phyloP scores from a whole-genome alignment of 331 rosid species.

The Rosa hybrid region DNA sequence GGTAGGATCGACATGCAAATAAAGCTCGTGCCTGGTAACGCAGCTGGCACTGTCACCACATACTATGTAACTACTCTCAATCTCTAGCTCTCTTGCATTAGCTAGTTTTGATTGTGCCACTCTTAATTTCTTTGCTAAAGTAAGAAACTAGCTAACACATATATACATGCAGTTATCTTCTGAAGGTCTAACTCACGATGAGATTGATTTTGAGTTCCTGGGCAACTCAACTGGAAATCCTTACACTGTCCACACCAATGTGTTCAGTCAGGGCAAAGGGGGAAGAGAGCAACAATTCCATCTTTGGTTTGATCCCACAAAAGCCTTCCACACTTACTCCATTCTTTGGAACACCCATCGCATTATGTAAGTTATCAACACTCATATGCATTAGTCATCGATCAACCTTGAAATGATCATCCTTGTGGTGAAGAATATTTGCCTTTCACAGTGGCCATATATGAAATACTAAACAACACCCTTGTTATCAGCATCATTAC shows the following conservation, averaged over 20 bases:
- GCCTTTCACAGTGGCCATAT: no score
- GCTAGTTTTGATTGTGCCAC: neutral
- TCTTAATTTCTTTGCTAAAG: neutral
- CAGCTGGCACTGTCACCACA: constrained; percentile 50
- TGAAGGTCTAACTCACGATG: constrained; percentile 44
- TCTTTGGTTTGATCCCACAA: constrained; percentile 56
- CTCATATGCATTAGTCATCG: no score
- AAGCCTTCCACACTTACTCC: constrained; percentile 48
- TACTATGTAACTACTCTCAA: constrained; percentile 28
- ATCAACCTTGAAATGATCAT: no score
- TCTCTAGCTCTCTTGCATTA: neutral
- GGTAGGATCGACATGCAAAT: constrained; percentile 52
- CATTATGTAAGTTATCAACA: constrained; percentile 34
- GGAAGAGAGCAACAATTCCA: constrained; percentile 43
- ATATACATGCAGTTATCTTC: constrained; percentile 41
- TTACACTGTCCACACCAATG: constrained; percentile 47
- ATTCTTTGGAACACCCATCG: constrained; percentile 39
- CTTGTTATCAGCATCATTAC: no score
- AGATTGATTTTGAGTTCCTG: constrained; percentile 52
- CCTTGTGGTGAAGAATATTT: no score
- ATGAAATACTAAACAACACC: no score
- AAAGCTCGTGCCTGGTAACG: constrained; percentile 46
- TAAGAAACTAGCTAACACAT: neutral
- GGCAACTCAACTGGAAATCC: constrained; percentile 50
- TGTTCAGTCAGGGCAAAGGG: constrained; percentile 44